Evolutionary conservation across 768 basidiomycete species (phyloP).

Genomic region (Mrakia blollopis): DNA sequence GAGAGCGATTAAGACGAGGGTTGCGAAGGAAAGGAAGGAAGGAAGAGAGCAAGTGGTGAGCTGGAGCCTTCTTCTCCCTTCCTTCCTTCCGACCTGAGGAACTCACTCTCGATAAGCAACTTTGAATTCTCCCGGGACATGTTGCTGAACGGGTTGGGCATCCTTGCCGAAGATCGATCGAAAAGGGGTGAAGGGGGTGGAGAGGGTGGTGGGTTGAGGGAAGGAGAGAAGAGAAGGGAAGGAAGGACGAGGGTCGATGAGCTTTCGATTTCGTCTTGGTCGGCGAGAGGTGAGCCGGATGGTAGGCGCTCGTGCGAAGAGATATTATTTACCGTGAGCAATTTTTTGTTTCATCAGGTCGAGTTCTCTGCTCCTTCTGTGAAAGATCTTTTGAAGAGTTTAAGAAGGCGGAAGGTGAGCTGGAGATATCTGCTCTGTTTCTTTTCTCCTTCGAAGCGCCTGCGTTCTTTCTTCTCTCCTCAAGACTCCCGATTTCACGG

Average conservation of each 20-base stretch:
- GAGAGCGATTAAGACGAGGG: not conserved
- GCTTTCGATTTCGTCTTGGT: not conserved
- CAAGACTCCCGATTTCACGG: too few species aligned
- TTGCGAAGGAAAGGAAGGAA: not conserved
- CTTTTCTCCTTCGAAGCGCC: too few species aligned
- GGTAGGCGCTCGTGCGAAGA: too few species aligned
- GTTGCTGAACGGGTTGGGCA: not conserved
- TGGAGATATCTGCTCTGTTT: too few species aligned
- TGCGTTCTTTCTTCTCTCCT: too few species aligned
- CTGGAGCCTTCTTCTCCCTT: not conserved
- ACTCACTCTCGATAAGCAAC: conserved; percentile 29
- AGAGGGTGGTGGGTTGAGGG: not conserved
- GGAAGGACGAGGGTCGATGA: not conserved
- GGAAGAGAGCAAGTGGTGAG: not conserved
- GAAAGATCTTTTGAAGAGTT: too few species aligned
- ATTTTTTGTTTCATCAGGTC: too few species aligned
- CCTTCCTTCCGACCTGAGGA: not conserved
- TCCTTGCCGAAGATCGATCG: not conserved
- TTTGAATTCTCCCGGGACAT: conserved; percentile 18
- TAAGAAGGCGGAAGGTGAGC: too few species aligned
- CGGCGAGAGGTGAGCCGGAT: too few species aligned
- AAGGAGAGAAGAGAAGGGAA: not conserved
- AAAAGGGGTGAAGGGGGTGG: not conserved
- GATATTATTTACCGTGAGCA: too few species aligned
- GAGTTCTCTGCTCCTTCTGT: too few species aligned